A percentile compares a stretch with the other conserved stretches of the same genome.
Conservation (phyloP, 352 stramenopile genomes). For the Globisporangium barbulae region DNA sequence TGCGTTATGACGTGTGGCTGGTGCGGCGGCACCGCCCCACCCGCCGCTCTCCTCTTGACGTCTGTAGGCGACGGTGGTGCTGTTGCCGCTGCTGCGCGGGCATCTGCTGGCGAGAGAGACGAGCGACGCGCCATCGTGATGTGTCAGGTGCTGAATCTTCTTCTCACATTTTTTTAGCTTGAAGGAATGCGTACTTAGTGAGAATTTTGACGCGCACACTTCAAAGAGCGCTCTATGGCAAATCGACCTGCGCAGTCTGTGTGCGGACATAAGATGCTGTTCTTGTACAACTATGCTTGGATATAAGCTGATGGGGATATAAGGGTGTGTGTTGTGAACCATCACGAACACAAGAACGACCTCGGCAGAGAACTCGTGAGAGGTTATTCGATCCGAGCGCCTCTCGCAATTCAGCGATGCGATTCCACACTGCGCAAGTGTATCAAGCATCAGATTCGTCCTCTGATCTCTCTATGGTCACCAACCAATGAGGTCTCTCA, state of each 20-base stretch:
- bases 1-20: constrained; percentile 1
- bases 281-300: too few relatives aligned
- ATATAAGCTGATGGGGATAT: neutral
- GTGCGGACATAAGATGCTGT: too few relatives aligned
- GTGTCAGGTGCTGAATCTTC: neutral
- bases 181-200: neutral
- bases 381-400: too few relatives aligned
- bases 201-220: neutral
- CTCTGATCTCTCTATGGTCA: neutral
- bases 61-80: neutral
- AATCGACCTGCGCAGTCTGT: neutral
- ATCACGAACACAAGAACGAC: too few relatives aligned
- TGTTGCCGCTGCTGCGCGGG: neutral
- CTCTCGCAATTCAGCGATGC: too few relatives aligned
- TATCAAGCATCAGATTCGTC: neutral
- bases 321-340: neutral
- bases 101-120: neutral
- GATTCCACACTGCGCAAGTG: too few relatives aligned
- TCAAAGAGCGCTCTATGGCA: neutral
- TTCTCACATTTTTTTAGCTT: neutral
- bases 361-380: too few relatives aligned
- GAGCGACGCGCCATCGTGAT: neutral
- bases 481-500: neutral
- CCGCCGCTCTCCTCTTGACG: neutral
- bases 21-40: neutral